Conservation (phyloP, 2,329 filamentous ascomycete species). For the Beauveria australis region DNA sequence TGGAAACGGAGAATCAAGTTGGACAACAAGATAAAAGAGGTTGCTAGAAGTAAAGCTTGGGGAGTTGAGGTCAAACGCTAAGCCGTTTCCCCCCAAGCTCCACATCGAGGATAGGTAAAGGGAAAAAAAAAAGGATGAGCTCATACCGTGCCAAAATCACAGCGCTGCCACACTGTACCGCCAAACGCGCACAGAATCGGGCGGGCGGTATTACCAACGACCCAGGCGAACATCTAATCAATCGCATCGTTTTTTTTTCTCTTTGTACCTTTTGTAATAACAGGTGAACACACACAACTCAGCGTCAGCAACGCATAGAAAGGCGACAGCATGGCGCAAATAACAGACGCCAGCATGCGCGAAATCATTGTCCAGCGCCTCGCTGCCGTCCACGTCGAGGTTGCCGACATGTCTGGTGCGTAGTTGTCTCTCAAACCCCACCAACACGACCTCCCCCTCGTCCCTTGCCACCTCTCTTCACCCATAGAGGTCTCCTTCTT, state of each 20-base stretch:
- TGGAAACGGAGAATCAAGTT: neutral
- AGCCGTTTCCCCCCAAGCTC: neutral
- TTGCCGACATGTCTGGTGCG: constrained; percentile 86
- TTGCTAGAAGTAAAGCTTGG: neutral
- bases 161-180: constrained; percentile 10
- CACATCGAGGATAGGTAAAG: neutral
- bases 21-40: neutral
- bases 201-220: neutral
- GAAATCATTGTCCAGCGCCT: constrained; percentile 62
- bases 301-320: too few relatives aligned
- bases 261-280: neutral
- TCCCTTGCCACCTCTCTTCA: neutral
- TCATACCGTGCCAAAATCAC: constrained; percentile 25
- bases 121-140: constrained; percentile 19
- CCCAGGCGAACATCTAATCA: constrained; percentile 25
- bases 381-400: constrained; percentile 70
- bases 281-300: too few relatives aligned
- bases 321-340: constrained; percentile 39
- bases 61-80: neutral
- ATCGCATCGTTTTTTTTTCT: constrained; percentile 21
- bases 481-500: neutral
- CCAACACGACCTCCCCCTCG: neutral
- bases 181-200: constrained; percentile 11
- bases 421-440: constrained; percentile 4
- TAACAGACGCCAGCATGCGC: constrained; percentile 67